Base-by-base conservation (phyloP, 139 green algal genomes). In the Yamagishiella unicocca region DNA sequence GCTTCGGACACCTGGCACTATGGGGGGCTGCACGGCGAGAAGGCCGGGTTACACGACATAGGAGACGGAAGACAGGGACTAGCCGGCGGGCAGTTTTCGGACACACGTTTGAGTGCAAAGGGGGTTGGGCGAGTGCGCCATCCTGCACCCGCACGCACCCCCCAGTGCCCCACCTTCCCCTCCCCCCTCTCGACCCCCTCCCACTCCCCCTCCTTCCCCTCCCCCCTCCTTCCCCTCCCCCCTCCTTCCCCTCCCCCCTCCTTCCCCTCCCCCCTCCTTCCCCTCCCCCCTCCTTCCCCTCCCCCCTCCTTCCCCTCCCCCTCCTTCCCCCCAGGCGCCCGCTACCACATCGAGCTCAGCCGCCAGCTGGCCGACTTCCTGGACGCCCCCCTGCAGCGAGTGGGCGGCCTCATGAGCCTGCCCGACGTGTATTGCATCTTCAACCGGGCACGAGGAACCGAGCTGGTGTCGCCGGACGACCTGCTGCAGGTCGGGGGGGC, bases 391-490 rank as follows among this genome's bases (percentile, higher is more conserved):
- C 74, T 99, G 53, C 79, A 91, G 35, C 84, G 81, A 9, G 87
- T 82, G 1, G 96, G 96, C 19, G 97, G 97, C 55, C 93, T 99
- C 68, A 93, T 99, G 90, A 89, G 95, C 12, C 90, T 99, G 74
- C 90, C 96, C 35, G 98, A 99, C 76, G 95, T 96, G 66, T 99
- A 98, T 94, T 99, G 96, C 93, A 85, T 99, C 27, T 99, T 98
- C 93, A 99, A 99, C 85, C 86, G 88, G 17, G 98, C 97, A 0
- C 84, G 97, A 1, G 96, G 97, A 22, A 94, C 91, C 7, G 98
- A 99, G 93, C 94, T 99, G 5, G 92, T 99, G 24, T 99, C 97
- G 0, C 97, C 97, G 0, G 96, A 99, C 38, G 97, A 99, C 91
- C 91, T 99, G 71, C 72, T 98, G n/a, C 64, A 78, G 80, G 80